Evolutionary conservation across 1,284 basidiomycete genomes (phyloP).

Genomic region (Prillingera fragicola): DNA sequence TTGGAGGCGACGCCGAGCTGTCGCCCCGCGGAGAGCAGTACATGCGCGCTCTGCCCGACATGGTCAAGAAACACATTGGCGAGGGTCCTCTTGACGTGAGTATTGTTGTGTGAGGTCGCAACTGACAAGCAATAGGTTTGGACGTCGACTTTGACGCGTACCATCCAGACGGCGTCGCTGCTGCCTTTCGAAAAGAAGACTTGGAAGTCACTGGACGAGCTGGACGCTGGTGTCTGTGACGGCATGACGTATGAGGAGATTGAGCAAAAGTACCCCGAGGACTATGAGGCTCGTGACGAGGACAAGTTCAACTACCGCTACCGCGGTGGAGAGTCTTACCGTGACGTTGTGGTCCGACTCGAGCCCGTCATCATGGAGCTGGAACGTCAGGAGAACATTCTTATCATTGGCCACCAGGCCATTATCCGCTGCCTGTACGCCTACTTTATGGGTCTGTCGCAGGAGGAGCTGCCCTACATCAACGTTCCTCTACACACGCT

Average conservation of each 20-base stretch:
- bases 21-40: constrained; percentile 82
- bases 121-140: constrained; percentile 63
- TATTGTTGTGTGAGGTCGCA: constrained; percentile 2
- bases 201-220: constrained; percentile 97
- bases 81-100: constrained; percentile 63
- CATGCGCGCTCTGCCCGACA: constrained; percentile 72
- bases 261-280: constrained; percentile 93
- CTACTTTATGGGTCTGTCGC: constrained; percentile 88
- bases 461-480: constrained; percentile 94
- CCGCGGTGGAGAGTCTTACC: constrained; percentile 87
- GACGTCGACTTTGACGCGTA: constrained; percentile 91
- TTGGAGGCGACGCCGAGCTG: constrained; percentile 88
- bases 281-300: constrained; percentile 96
- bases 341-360: constrained; percentile 89
- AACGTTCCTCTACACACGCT: constrained; percentile 95
- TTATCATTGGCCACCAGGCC: constrained; percentile 92
- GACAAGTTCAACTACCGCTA: constrained; percentile 99
- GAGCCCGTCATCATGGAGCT: constrained; percentile 99
- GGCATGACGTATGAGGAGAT: constrained; percentile 99
- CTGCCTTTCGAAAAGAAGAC: constrained; percentile 88
- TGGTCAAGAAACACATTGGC: constrained; percentile 88
- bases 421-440: constrained; percentile 91
- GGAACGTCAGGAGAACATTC: constrained; percentile 92
- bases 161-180: constrained; percentile 79
- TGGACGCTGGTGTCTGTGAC: constrained; percentile 98